Conservation (phyloP, 768 basidiomycete species). For the Gymnopilus dilepis region DNA sequence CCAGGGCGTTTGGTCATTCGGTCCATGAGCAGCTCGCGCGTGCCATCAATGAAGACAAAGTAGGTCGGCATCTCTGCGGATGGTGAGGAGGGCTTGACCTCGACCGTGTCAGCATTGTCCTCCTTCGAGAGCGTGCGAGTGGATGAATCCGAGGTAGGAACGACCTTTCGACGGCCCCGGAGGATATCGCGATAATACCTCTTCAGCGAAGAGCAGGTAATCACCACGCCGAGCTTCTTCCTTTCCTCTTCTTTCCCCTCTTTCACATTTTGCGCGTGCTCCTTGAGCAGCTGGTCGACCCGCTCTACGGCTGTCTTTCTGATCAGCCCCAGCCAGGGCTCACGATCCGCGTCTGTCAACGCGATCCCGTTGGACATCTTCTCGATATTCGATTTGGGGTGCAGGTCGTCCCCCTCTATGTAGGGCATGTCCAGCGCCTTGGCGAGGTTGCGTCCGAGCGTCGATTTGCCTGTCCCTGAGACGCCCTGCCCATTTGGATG, state of each 20-base stretch:
- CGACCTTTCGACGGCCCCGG: conserved; percentile 51
- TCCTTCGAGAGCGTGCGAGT: neutral
- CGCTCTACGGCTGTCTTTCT: conserved; percentile 64
- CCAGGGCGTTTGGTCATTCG: conserved; percentile 68
- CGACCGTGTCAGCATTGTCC: neutral
- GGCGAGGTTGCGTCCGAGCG: conserved; percentile 70
- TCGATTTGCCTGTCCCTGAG: conserved; percentile 75
- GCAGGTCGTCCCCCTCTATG: conserved; percentile 89
- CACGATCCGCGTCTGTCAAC: conserved; percentile 80
- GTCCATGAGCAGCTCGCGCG: conserved; percentile 56
- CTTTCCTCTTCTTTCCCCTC: conserved; percentile 10
- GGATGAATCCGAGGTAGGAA: neutral
- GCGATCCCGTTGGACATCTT: conserved; percentile 87
- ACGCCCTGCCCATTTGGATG: conserved; percentile 57
- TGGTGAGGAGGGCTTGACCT: conserved; percentile 16
- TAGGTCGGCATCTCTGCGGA: conserved; percentile 57
- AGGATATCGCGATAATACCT: conserved; percentile 81
- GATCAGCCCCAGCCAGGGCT: conserved; percentile 84
- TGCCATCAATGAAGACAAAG: conserved; percentile 82
- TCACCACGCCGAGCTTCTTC: conserved; percentile 60
- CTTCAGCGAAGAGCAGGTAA: conserved; percentile 89
- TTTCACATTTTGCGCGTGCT: conserved; percentile 8
- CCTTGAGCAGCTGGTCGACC: conserved; percentile 30
- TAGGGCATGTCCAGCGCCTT: conserved; percentile 69
- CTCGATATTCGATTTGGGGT: conserved; percentile 78